Evolutionary conservation across 2,329 filamentous ascomycete species (phyloP).

Genomic region (Fusarium solani-melongenae): DNA sequence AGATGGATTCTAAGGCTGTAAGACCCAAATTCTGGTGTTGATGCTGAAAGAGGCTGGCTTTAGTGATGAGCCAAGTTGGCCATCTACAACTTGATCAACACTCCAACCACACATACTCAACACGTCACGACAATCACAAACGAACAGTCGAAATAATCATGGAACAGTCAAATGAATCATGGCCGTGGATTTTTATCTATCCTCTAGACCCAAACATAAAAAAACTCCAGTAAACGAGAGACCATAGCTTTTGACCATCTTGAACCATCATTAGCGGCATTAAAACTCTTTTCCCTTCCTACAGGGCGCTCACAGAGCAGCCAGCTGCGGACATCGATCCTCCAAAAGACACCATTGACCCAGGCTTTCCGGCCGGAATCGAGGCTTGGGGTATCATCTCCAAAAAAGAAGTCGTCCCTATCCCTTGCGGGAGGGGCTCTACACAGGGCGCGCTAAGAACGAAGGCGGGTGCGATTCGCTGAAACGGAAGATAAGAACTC

Average conservation of each 20-base stretch:
- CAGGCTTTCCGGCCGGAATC: conserved; percentile 32
- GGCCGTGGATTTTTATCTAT: conserved; percentile 42
- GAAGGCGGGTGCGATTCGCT: conserved; percentile 23
- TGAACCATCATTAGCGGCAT: conserved; percentile 42
- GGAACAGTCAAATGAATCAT: conserved; percentile 21
- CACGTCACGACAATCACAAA: neutral
- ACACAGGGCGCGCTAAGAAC: conserved; percentile 36
- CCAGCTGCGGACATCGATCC: conserved; percentile 28
- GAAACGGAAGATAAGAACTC: conserved; percentile 20
- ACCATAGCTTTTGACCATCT: conserved; percentile 9
- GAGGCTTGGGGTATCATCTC: conserved; percentile 36
- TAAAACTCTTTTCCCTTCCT: conserved; percentile 13
- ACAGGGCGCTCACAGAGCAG: conserved; percentile 35
- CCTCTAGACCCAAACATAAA: conserved; percentile 37
- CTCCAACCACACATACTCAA: neutral
- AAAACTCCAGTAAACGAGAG: conserved; percentile 38
- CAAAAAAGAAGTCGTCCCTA: conserved; percentile 36
- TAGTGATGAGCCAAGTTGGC: neutral
- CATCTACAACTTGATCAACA: neutral
- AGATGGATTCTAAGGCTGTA: neutral
- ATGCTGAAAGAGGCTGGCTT: neutral
- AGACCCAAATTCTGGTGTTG: neutral
- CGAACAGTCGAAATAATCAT: neutral
- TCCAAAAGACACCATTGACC: conserved; percentile 30
- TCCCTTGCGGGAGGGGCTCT: conserved; percentile 32